Evolutionary conservation across 2,329 filamentous ascomycete species (phyloP), one percentile per base, ranked within the genome.

Genomic region (Eutypella sp.): DNA sequence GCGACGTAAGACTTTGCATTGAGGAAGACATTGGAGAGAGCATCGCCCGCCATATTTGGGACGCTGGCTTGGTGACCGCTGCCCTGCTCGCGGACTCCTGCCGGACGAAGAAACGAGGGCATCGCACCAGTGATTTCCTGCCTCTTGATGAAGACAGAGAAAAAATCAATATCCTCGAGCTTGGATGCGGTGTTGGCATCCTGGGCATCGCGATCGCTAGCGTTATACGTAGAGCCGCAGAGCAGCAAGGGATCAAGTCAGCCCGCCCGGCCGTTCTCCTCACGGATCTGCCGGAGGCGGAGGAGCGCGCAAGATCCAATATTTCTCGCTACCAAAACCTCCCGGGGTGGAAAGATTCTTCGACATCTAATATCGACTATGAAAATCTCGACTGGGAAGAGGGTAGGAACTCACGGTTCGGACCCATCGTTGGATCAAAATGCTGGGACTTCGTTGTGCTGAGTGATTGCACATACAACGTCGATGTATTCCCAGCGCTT

Each of bases 381-480:
- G 77, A 80, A 53, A 75, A 74, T 37, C 65, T 81, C 10, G 76
- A 81, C 60, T 82, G 79, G 79, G 70, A 78, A 19, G 67, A 76
- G 25, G 78, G 74, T 1, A 61, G 67, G 23, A 48, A 60, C 2
- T 76, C 74, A 1, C 46, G 41, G 0, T 75, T 81, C 49, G 74
- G 73, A 0, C 53, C 64, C 0, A 57, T 67, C 20, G 67, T 67
- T 1, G 50, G 54, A n/a, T 61, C 66, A 1, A 62, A 60, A 2
- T 48, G 59, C 2, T 82, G 77, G 77, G 73, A 81, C 47, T 61
- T 81, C 5, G 56, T 80, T 40, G 66, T 79, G 43, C 64, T 82
- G 19, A 80, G 77, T 57, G 79, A 82, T 59, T 81, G 79, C 68
- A 81, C 78, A 0, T 82, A 82, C 66, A 82, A 82, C 49, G 73